Evolutionary conservation across 1,284 basidiomycete genomes (phyloP).

Genomic region (Taiwanofungus camphoratus): DNA sequence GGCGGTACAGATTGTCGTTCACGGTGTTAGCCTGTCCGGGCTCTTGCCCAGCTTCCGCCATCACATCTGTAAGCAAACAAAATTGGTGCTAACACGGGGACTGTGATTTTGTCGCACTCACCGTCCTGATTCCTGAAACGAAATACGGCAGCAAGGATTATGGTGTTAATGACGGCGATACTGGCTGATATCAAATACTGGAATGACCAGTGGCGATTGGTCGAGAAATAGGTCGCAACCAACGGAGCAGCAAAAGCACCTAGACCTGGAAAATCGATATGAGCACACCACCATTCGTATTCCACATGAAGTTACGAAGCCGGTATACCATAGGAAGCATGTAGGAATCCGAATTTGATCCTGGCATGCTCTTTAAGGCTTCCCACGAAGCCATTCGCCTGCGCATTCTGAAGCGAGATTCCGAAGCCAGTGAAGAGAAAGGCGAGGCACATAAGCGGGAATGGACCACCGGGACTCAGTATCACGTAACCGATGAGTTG

Average conservation of each 20-base stretch:
- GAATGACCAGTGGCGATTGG: conserved; percentile 45
- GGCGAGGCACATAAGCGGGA: conserved; percentile 57
- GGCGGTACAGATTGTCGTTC: conserved; percentile 39
- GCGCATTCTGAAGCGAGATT: conserved; percentile 43
- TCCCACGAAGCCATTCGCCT: conserved; percentile 52
- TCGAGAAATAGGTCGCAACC: conserved; percentile 63
- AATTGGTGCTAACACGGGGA: background rate
- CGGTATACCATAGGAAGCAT: conserved; percentile 45
- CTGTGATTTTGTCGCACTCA: conserved; percentile 18
- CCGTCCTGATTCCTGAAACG: conserved; percentile 45
- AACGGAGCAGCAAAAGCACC: conserved; percentile 67
- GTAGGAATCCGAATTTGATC: conserved; percentile 48
- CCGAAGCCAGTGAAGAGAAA: conserved; percentile 61
- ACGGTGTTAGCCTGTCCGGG: conserved; percentile 29
- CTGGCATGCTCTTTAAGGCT: conserved; percentile 36
- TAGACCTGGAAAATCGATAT: conserved; percentile 34
- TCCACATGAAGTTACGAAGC: background rate
- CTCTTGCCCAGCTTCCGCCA: conserved; percentile 34
- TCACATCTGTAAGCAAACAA: conserved; percentile 15
- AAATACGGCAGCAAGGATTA: conserved; percentile 45
- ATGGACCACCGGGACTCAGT: conserved; percentile 56
- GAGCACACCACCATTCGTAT: background rate
- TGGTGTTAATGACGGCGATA: conserved; percentile 42
- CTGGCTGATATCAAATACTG: conserved; percentile 60
- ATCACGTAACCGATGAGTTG: conserved; percentile 44